Base-by-base conservation (phyloP, 495 filamentous ascomycete species). In the Neurospora sublineolata region DNA sequence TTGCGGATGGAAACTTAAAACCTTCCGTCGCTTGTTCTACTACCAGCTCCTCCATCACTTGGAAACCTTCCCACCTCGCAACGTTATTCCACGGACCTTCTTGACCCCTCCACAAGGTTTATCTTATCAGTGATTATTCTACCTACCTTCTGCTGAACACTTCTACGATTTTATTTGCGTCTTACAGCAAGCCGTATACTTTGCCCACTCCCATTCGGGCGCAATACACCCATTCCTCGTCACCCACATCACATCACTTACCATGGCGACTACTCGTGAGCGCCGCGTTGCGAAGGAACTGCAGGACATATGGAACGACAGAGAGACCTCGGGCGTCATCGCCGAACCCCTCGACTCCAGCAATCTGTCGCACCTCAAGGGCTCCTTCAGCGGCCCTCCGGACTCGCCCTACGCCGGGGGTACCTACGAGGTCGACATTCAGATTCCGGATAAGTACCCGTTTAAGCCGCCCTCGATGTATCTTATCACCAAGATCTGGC, bases 401-500 rank as follows among this genome's bases (percentile, higher is more conserved):
- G 93, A 93, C 71, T 97, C 94, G 9, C 94, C 95, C 2, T 99
- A 99, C 78, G 94, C 95, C 78, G 94, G 93, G 38, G 95, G 94
- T 36, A 90, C 84, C 37, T 99, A 89, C 79, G 80, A 85, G 33
- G 88, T 99, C 72, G 93, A 97, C 78, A 93, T 99, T 77, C 85
- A 85, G 75, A 94, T 99, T 64, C 94, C 94, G 1, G 86, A 84
- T 60, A 93, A 94, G 71, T 99, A 99, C 77, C 95, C 95, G 1
- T 99, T 99, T 82, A 89, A 91, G 58, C 94, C 95, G 14, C 95
- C 96, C 11, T 80, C 89, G 40, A 97, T 98, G 93, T 92, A 89
- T 78, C 98, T 99, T 74, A 87, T 91, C 74, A 99, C 96, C 76
- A 96, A 91, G 80, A 90, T 99, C 72, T 99, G 96, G 96, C 95